These are phyloP conservation scores for Globisporangium acanthophoron DNA, from an alignment of 352 stramenopile genomes.

Conservation along the genomic window DNA sequence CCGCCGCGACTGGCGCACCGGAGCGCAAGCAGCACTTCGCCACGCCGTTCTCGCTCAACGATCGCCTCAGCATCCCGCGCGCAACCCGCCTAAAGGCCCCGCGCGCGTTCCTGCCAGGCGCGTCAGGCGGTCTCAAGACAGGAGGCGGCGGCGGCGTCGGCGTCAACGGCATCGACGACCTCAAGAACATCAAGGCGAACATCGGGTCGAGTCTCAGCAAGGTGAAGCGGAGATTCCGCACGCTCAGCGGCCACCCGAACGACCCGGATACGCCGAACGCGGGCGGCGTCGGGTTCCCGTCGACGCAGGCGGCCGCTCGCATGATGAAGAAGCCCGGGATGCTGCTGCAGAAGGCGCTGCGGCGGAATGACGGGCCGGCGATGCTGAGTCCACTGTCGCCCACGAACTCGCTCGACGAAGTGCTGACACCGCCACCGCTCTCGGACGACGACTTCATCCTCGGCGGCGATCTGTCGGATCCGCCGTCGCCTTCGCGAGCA, in stretches of 20 bases:
- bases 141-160: constrained; percentile 15
- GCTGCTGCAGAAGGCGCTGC: constrained; percentile 56
- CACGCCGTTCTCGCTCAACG: constrained; percentile 57
- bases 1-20: constrained; percentile 12
- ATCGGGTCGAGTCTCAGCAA: constrained; percentile 75
- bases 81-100: constrained; percentile 43
- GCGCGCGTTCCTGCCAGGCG: constrained; percentile 27
- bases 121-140: constrained; percentile 2
- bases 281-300: constrained; percentile 9
- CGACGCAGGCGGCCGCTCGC: constrained; percentile 37
- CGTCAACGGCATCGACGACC: constrained; percentile 44
- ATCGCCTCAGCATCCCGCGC: constrained; percentile 51
- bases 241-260: constrained; percentile 48
- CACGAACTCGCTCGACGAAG: constrained; percentile 20
- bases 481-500: constrained; percentile 1
- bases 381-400: constrained; percentile 13
- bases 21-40: constrained; percentile 34
- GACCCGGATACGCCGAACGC: constrained; percentile 18
- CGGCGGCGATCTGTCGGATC: constrained; percentile 8
- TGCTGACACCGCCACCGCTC: constrained; percentile 22
- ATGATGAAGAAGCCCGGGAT: constrained; percentile 70
- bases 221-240: constrained; percentile 66
- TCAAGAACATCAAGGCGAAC: constrained; percentile 73
- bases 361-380: constrained; percentile 10
- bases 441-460: constrained; percentile 11